Evolutionary conservation across 257 asterid genomes (phyloP).

Genomic region (Primulina huaijiensis): DNA sequence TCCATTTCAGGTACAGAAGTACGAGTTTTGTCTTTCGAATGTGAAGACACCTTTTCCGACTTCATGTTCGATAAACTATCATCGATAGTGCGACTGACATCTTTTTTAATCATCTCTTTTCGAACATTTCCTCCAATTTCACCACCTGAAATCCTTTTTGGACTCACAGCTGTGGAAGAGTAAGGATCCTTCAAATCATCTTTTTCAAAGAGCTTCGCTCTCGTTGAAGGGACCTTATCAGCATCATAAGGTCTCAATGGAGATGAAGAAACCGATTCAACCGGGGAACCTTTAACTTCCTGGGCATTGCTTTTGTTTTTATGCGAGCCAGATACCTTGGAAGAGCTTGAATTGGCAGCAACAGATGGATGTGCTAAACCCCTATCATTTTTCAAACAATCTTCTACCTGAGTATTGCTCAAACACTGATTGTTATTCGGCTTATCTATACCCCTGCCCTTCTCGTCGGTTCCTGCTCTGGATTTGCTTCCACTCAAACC

Average conservation of each 20-base stretch:
- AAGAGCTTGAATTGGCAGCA: conserved; percentile 96
- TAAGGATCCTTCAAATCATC: conserved; percentile 48
- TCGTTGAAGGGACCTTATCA: conserved; percentile 44
- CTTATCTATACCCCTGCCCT: conserved; percentile 41
- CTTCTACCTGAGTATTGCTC: conserved; percentile 40
- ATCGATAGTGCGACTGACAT: conserved; percentile 33
- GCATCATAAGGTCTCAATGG: conserved; percentile 54
- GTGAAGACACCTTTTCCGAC: conserved; percentile 64
- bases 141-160: conserved; percentile 46
- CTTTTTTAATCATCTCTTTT: conserved; percentile 38
- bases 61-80: conserved; percentile 44
- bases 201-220: conserved; percentile 39
- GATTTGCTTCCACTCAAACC: conserved; percentile 47
- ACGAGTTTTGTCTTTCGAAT: conserved; percentile 52
- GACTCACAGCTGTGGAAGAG: conserved; percentile 36
- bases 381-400: conserved; percentile 57
- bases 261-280: conserved; percentile 95
- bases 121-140: conserved; percentile 44
- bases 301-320: conserved; percentile 58
- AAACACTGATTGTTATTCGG: conserved; percentile 34
- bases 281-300: conserved; percentile 84
- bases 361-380: conserved; percentile 56
- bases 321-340: conserved; percentile 90
- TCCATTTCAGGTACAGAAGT: conserved; percentile 51
- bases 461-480: conserved; percentile 38